Evolutionary conservation across 1,284 basidiomycete species (phyloP), one percentile per base, ranked within the genome.

Genomic region (Pseudozyma sp.): DNA sequence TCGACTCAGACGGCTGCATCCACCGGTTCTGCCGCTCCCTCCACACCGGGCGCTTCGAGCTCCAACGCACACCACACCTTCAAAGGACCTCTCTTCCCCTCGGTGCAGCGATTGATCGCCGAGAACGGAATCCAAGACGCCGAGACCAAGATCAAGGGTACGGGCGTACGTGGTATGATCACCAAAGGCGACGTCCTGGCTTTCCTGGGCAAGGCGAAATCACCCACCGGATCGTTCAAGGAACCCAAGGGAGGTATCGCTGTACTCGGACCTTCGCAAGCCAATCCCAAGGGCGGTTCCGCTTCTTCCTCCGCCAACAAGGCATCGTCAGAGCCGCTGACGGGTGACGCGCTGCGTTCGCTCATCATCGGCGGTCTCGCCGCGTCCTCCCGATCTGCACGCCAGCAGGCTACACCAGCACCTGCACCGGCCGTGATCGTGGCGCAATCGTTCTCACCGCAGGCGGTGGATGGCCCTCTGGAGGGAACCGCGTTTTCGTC

Each of bases 111-210:
- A 14, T 67, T 85, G 7, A 77, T 85, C 30, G 68, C 77, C 29
- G 68, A 83, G 53, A 74, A 81, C 53, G 63, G 71, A 43, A 79
- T 83, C 42, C 37, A 75, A 16, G 84, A 86, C 50, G 73, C 84
- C 3, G 71, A 79, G 47, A 68, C 47, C 35, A 77, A 78, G 43
- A 85, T 86, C 74, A 85, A 83, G 63, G 85, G 79, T 4, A 86
- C 85, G 2, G 86, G 86, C 7, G 69, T 80, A 19, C 70, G 81
- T 40, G 86, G 86, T 10, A 83, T 84, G 65, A 68, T 86, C 39
- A 86, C 85, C 30, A 86, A 86, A 71, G 86, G 86, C 7, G 86
- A 86, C 53, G 83, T 86, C 1, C 77, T 86, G 17, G 81, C 83
- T 2, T 78, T 77, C 73, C 72, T 86, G 11, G 85, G 85, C 33